Evolutionary conservation across 176 grass and related monocot genomes (phyloP).

Genomic region (barley (Hordeum vulgare)): MorexV3_pseudomolecules_assembly NC_058519.1:584589249-584589748

Average conservation of each 20-base stretch:
- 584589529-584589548: background rate
- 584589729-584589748: constrained; percentile 22
- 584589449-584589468: background rate
- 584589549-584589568: background rate
- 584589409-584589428: background rate
- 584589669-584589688: constrained; percentile 23
- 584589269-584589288: no score
- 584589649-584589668: background rate
- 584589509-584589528: background rate
- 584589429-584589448: background rate
- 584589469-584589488: background rate
- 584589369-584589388: background rate
- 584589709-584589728: constrained; percentile 16
- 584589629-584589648: background rate
- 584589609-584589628: background rate
- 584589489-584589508: background rate
- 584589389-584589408: background rate
- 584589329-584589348: no score
- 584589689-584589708: constrained; percentile 16
- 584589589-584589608: background rate
- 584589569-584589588: background rate
- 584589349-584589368: no score
- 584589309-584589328: no score
- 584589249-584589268: no score
- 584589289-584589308: no score